These are phyloP conservation scores for Bacidia gigantensis DNA, from an alignment of 495 filamentous ascomycete species.

Conservation along the genomic window DNA sequence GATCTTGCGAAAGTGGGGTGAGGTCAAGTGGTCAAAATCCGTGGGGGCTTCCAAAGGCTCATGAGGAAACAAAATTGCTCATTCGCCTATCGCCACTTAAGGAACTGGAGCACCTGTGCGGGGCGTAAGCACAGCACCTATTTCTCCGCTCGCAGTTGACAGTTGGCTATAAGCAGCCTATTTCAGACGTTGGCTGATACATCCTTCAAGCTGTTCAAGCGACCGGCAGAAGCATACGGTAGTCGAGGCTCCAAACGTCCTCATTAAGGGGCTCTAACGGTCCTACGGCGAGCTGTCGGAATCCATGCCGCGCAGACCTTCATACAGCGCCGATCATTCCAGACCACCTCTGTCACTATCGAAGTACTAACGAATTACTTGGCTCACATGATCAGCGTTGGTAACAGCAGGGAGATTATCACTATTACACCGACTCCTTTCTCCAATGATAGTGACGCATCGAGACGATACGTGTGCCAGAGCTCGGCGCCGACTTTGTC, in stretches of 20 bases:
- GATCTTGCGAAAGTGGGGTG: too few species aligned
- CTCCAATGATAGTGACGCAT: too few species aligned
- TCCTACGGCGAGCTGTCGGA: not conserved
- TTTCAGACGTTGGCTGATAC: not conserved
- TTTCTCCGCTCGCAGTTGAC: not conserved
- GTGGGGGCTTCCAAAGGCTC: not conserved
- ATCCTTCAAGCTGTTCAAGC: not conserved
- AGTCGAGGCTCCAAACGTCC: not conserved
- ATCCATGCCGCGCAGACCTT: not conserved
- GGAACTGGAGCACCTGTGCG: not conserved
- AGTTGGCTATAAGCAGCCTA: not conserved
- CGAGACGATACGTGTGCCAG: too few species aligned
- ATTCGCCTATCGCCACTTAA: not conserved
- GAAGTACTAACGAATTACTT: not conserved
- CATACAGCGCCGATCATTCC: not conserved
- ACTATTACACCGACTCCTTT: not conserved
- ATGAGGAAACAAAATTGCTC: not conserved
- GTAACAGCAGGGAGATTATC: not conserved
- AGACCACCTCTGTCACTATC: too few species aligned
- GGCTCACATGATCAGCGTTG: not conserved
- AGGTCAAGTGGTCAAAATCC: too few species aligned
- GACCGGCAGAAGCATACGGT: not conserved
- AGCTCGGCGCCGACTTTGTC: too few species aligned
- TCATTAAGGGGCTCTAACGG: too few species aligned
- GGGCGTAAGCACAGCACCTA: not conserved